Base-by-base conservation (phyloP, 768 basidiomycete genomes). In the Agrocybe praecox region DNA sequence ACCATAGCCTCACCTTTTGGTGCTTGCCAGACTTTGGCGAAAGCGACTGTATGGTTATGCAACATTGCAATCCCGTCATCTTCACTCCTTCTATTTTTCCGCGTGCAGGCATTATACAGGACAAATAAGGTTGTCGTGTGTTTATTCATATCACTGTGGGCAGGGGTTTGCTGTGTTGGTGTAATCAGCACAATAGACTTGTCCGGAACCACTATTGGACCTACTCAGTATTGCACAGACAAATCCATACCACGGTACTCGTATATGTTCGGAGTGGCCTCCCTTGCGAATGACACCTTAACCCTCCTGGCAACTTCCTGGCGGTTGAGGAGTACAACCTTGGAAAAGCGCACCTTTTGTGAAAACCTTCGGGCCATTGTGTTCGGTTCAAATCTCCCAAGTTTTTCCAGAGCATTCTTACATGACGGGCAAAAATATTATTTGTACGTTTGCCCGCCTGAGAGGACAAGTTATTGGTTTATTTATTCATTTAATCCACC, bases 391-490 rank as follows among this genome's bases (percentile, higher is more conserved):
- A 53, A 58, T 24, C 36, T 58, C 17, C 57, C 57, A 6, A 44
- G 32, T 6, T 58, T 58, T 40, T 52, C 48, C 36, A 56, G 45
- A 23, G 53, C 49, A 48, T 53, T 55, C 24, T 33, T 56, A 43
- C 53, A 26, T 40, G 56, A 57, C 42, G 60, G 53, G 14, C 55
- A 61, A 49, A 49, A 55, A 36, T 57, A 57, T 26, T 58, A 57
- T 29, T 23, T 56, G 59, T 57, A 48, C 46, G 52, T 34, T n/a
- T 6, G 2, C 36, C 26, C 4, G 26, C 26, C 4, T 4, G 9
- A 29, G 26, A 9, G 5, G 26, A 29, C 5, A 29, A 9, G 26
- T 29, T 29, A 29, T n/a, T 4, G 17, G 10, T 55, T 26, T 8
- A 8, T 24, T 17, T 18, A 18, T 49, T 15, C 7, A 10, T n/a